Percentiles rank a stretch among this genome's conserved stretches.
Conservation (phyloP, 768 basidiomycete species). For the Lentinula guzmanii region DNA sequence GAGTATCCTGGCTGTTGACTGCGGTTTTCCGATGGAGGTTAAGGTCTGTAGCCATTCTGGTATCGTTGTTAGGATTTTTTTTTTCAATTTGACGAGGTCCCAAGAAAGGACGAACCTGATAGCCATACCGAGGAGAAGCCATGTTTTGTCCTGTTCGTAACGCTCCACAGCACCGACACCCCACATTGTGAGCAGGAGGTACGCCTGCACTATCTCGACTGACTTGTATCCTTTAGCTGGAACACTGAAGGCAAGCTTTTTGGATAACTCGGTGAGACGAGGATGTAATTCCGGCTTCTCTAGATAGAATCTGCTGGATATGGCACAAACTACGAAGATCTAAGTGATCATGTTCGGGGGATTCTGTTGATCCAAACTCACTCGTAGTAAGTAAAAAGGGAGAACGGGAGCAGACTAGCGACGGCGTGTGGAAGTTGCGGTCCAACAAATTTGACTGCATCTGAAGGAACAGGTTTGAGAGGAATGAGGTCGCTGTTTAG, state of each 20-base stretch:
- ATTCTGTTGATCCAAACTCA: slow-evolving; percentile 29
- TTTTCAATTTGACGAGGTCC: neutral
- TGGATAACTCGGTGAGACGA: slow-evolving; percentile 73
- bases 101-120: slow-evolving; percentile 47
- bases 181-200: slow-evolving; percentile 83
- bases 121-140: slow-evolving; percentile 83
- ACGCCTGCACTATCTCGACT: slow-evolving; percentile 95
- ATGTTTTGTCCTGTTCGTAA: slow-evolving; percentile 95
- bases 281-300: slow-evolving; percentile 77
- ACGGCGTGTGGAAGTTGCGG: slow-evolving; percentile 87
- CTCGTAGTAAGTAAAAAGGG: slow-evolving; percentile 94
- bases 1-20: slow-evolving; percentile 52
- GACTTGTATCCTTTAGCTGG: slow-evolving; percentile 86
- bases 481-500: slow-evolving; percentile 16
- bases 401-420: slow-evolving; percentile 88
- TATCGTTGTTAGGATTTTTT: neutral
- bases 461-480: slow-evolving; percentile 27
- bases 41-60: slow-evolving; percentile 91
- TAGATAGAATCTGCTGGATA: slow-evolving; percentile 86
- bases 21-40: slow-evolving; percentile 89
- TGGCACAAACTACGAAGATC: slow-evolving; percentile 73
- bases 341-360: slow-evolving; percentile 1
- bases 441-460: slow-evolving; percentile 80
- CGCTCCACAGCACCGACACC: slow-evolving; percentile 93
- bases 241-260: slow-evolving; percentile 83